Evolutionary conservation across 805 yeast species (phyloP), one percentile per base, ranked within the genome.

Genomic region (Starmerella roubikii): DNA sequence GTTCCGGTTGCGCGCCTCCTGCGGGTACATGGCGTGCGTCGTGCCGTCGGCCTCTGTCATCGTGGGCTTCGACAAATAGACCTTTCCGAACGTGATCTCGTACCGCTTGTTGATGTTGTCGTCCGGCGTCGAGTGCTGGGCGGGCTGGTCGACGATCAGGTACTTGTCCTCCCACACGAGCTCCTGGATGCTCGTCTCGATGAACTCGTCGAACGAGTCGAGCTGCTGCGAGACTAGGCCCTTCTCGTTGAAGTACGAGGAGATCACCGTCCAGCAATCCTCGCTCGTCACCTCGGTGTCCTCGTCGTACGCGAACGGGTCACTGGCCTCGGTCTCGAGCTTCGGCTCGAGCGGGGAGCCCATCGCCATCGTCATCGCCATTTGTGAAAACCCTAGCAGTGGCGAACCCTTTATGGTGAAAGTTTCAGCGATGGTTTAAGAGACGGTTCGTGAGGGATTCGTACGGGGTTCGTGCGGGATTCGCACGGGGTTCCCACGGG

Each of bases 31-130:
- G 12, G 94, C 93, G 55, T 85, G 88, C n/a, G 97, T 88, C n/a
- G 94, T 85, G 66, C 99, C 99, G 65, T 91, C 99, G 15, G 97
- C 94, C 66, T 91, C 99, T 17, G 97, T 93, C 73, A 91, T 94
- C 35, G 94, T 84, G 33, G 99, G 99, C 54, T 86, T 81, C 20
- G 97, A 85, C 50, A 91, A 76, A 62, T 81, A 91, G 54, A 93
- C 91, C 60, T 88, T 93, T 49, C 98, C 99, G 63, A 91, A 91
- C n/a, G 86, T 76, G 57, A 91, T 91, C 62, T 88, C 96, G 55
- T 85, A 93, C 49, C 96, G 74, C 64, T 85, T 78, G 61, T 82
- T 85, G 52, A 83, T 74, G 57, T 84, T 80, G 59, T 91, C 98
- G 41, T 74, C 72, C 52, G 86, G 94, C 27, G 86, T 76, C 3